Conservation (phyloP, 2,329 filamentous ascomycete genomes). For the Clonostachys rhizophaga region DNA sequence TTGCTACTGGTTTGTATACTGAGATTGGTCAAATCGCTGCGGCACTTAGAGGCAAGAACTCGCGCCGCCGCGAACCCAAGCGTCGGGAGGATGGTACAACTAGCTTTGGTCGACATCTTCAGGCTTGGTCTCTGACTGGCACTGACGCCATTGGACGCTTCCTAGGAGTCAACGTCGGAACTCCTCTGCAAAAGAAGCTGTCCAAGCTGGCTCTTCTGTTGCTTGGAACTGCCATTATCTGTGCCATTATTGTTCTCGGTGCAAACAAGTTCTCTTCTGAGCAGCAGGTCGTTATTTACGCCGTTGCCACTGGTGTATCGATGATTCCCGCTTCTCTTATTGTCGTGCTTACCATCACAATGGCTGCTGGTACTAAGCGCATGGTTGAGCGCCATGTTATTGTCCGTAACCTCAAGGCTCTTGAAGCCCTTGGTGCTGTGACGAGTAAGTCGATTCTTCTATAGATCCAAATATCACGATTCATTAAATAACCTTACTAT, state of each 20-base stretch:
- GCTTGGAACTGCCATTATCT: slow-evolving; percentile 52
- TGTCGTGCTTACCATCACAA: slow-evolving; percentile 54
- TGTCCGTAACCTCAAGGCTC: slow-evolving; percentile 42
- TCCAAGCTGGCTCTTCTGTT: slow-evolving; percentile 65
- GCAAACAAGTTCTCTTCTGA: slow-evolving; percentile 31
- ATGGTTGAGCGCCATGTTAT: slow-evolving; percentile 49
- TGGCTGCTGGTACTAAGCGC: slow-evolving; percentile 49
- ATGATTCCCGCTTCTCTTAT: slow-evolving; percentile 46
- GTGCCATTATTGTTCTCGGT: slow-evolving; percentile 37
- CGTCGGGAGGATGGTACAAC: slow-evolving; percentile 35
- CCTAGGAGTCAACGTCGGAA: slow-evolving; percentile 51
- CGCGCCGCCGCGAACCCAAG: slow-evolving; percentile 28
- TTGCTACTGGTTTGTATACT: slow-evolving; percentile 56
- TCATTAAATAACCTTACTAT: slow-evolving; percentile 11
- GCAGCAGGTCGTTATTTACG: slow-evolving; percentile 36
- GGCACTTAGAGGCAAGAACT: slow-evolving; percentile 29
- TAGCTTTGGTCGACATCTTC: slow-evolving; percentile 19
- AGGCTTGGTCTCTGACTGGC: slow-evolving; percentile 29
- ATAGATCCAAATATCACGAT: neutral
- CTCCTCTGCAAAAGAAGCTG: slow-evolving; percentile 64
- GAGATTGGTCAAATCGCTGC: slow-evolving; percentile 59
- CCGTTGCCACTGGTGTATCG: slow-evolving; percentile 37
- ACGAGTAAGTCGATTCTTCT: slow-evolving; percentile 26
- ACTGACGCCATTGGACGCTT: slow-evolving; percentile 33
- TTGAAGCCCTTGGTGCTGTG: slow-evolving; percentile 50